These are phyloP conservation scores for Lomentospora prolificans DNA, from an alignment of 2,329 filamentous ascomycete genomes.

Conservation along the genomic window DNA sequence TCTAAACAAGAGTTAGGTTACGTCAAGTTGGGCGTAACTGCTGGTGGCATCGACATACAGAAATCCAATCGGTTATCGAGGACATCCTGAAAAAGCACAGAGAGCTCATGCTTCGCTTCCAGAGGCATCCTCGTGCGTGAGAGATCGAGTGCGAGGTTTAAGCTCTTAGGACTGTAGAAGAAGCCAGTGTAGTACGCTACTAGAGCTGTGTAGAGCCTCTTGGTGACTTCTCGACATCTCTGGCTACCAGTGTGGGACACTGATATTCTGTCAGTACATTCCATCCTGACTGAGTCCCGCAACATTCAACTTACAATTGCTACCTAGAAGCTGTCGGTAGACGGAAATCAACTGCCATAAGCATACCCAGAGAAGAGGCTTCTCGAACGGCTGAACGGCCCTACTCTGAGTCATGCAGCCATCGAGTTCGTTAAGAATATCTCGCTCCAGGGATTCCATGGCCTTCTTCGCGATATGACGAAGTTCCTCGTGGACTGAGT, in stretches of 20 bases:
- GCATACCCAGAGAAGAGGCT: slow-evolving; percentile 35
- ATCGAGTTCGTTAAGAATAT: slow-evolving; percentile 30
- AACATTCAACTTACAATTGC: background rate
- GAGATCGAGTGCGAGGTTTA: slow-evolving; percentile 11
- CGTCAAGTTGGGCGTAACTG: background rate
- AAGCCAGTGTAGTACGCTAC: slow-evolving; percentile 15
- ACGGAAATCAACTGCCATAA: slow-evolving; percentile 40
- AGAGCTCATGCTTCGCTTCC: slow-evolving; percentile 5
- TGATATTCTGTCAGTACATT: background rate
- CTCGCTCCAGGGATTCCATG: slow-evolving; percentile 26
- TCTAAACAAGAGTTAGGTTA: slow-evolving; percentile 8
- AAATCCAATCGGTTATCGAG: slow-evolving; percentile 23
- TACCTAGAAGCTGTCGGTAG: slow-evolving; percentile 30
- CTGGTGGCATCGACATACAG: slow-evolving; percentile 19
- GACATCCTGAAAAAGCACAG: slow-evolving; percentile 12
- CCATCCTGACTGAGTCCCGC: background rate
- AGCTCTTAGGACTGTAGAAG: slow-evolving; percentile 13
- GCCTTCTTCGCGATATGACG: slow-evolving; percentile 28
- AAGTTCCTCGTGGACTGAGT: slow-evolving; percentile 30
- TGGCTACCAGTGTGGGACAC: slow-evolving; percentile 1
- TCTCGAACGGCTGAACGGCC: slow-evolving; percentile 28
- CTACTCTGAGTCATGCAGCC: slow-evolving; percentile 26
- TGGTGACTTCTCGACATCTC: slow-evolving; percentile 3
- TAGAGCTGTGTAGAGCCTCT: slow-evolving; percentile 13
- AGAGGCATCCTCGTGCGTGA: background rate